phyloP scores from a whole-genome alignment of 1,284 basidiomycete species.

The Rugiboletus extremiorientalis region DNA sequence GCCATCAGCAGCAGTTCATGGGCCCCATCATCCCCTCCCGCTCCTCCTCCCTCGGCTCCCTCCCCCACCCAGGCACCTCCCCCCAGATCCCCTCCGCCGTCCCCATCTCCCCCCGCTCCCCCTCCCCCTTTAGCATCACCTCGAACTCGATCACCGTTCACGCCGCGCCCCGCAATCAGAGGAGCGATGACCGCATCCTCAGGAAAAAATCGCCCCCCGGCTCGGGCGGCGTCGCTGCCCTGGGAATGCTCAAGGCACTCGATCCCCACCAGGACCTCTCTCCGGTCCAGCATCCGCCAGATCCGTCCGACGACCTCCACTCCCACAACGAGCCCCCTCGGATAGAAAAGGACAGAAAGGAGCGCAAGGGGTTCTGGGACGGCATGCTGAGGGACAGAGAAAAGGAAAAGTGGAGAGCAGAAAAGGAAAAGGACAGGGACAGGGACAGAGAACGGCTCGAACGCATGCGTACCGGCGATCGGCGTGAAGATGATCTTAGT shows the following conservation, averaged over 20 bases:
- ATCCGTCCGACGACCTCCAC: slow-evolving; percentile 32
- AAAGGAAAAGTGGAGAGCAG: slow-evolving; percentile 31
- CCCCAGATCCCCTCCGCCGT: slow-evolving; percentile 34
- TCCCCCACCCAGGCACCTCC: slow-evolving; percentile 39
- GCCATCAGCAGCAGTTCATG: slow-evolving; percentile 33
- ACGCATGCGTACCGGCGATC: slow-evolving; percentile 29
- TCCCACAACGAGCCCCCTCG: slow-evolving; percentile 30
- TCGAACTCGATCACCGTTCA: slow-evolving; percentile 13
- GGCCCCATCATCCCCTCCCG: slow-evolving; percentile 42
- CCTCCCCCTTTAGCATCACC: slow-evolving; percentile 43
- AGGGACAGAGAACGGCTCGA: slow-evolving; percentile 28
- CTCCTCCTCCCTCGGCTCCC: slow-evolving; percentile 45
- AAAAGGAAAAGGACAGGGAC: slow-evolving; percentile 29
- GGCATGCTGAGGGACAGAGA: slow-evolving; percentile 38
- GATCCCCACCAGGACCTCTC: slow-evolving; percentile 45
- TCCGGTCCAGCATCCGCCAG: slow-evolving; percentile 17
- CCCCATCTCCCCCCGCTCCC: slow-evolving; percentile 35
- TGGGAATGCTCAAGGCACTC: slow-evolving; percentile 57
- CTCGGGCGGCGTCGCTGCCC: slow-evolving; percentile 36
- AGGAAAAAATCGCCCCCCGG: slow-evolving; percentile 35
- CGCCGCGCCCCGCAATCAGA: slow-evolving; percentile 12
- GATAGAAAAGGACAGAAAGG: slow-evolving; percentile 39
- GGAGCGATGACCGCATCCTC: slow-evolving; percentile 21
- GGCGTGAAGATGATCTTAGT: slow-evolving; percentile 41
- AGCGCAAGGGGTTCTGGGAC: slow-evolving; percentile 56